Percentiles rank a stretch among this genome's conserved stretches.
These are phyloP conservation scores for Ganoderma resinaceum DNA, from an alignment of 1,284 basidiomycete species.

Conservation along the genomic window DNA sequence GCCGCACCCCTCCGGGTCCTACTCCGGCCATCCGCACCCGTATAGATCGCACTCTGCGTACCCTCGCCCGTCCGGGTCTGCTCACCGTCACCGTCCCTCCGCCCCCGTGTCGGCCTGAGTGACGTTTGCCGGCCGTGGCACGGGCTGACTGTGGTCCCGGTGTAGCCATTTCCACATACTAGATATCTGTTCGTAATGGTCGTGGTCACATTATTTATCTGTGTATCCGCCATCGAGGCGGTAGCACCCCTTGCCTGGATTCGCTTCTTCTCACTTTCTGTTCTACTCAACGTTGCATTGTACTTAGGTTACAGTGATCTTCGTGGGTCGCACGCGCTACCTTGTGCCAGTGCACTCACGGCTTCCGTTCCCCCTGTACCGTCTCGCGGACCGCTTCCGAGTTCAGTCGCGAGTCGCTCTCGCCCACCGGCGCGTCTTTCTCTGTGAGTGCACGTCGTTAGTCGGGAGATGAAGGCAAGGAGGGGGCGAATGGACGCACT, in stretches of 20 bases:
- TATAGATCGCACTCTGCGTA: neutral
- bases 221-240: neutral
- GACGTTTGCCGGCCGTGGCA: too few species aligned
- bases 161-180: too few species aligned
- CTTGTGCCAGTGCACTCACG: conserved; percentile 22
- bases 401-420: conserved; percentile 25
- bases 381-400: conserved; percentile 30
- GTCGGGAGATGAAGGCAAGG: neutral
- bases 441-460: conserved; percentile 5
- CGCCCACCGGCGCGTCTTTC: conserved; percentile 15
- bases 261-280: neutral
- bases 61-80: neutral
- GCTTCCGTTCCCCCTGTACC: conserved; percentile 31
- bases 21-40: neutral
- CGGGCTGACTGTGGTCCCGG: too few species aligned
- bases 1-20: neutral
- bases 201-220: neutral
- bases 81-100: neutral
- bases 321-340: neutral
- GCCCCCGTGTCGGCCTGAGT: too few species aligned
- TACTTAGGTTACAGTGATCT: neutral
- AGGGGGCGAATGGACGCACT: conserved; percentile 29
- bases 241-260: neutral
- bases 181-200: too few species aligned
- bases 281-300: neutral